Evolutionary conservation across 2,329 filamentous ascomycete species (phyloP), one percentile per base, ranked within the genome.

Genomic region (Claviceps digitariae): DNA sequence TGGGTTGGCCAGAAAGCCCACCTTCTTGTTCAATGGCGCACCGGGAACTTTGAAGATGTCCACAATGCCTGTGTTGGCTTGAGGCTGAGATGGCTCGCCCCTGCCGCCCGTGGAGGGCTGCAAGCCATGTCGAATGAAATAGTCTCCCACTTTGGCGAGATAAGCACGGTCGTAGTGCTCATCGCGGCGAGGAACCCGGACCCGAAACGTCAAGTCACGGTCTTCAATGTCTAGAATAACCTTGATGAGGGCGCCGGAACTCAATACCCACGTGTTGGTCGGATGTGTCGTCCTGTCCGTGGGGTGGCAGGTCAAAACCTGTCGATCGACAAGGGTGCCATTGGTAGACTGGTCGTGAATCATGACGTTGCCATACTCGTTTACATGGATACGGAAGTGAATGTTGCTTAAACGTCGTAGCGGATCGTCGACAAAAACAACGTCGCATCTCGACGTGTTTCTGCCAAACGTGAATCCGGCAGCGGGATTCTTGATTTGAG

Each of bases 321-420:
- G 72, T 25, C 80, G 76, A 67, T 97, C 90, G 54, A 97, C 88
- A 55, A 88, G 75, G 4, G 93, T 97, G 29, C 93, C 93, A 63
- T 97, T 98, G n/a, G 90, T 96, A 0, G 93, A 97, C 64, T 83
- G 79, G 64, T 98, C 93, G 66, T 95, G 84, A 13, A 97, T 73
- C 89, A 98, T 95, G 58, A 96, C 77, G 54, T 87, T 83, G 29
- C 86, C 88, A 57, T 87, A 81, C n/a, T 82, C 74, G 61, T 94
- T 98, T 61, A 95, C 76, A 64, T 86, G 95, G 57, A 98, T 95
- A 52, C 89, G 84, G 66, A 97, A 98, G 66, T 98, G 93, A n/a
- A 86, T 77, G 64, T 97, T 96, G 73, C 91, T 97, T 55, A 98
- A 78, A 45, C 87, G 79, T 65, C 81, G 85, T 51, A 79, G 73